Percentiles rank a stretch among this genome's conserved stretches.
Evolutionary conservation across 768 basidiomycete species (phyloP).

Genomic region (Boletus rex-veris): DNA sequence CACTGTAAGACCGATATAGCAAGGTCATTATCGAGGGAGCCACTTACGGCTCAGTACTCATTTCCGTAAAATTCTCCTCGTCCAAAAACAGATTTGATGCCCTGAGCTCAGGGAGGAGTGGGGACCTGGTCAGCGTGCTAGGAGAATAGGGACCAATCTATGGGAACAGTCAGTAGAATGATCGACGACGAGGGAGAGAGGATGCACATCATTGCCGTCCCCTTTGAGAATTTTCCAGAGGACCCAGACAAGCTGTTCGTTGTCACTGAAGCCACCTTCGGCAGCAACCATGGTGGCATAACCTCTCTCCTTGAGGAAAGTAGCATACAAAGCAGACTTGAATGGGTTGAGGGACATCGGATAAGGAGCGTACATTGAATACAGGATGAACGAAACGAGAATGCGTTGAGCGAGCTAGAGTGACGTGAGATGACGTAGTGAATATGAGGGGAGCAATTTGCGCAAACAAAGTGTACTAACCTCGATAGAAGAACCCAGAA

Average conservation of each 20-base stretch:
- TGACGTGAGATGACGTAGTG: constrained; percentile 9
- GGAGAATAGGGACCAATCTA: constrained; percentile 84
- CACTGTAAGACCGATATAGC: constrained; percentile 22
- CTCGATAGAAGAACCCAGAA: constrained; percentile 57
- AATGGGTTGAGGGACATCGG: constrained; percentile 80
- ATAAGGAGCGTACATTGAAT: constrained; percentile 76
- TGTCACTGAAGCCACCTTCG: constrained; percentile 48
- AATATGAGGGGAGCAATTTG: constrained; percentile 14
- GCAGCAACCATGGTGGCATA: constrained; percentile 51
- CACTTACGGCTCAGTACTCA: constrained; percentile 48
- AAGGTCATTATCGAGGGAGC: background rate
- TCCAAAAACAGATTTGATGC: constrained; percentile 68
- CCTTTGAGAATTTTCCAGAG: constrained; percentile 84
- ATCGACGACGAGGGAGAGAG: background rate
- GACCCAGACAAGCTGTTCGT: constrained; percentile 82
- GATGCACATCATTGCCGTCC: constrained; percentile 71
- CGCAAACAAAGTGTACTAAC: constrained; percentile 36
- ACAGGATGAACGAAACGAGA: constrained; percentile 74
- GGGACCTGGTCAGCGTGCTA: constrained; percentile 67
- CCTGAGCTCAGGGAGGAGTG: constrained; percentile 70
- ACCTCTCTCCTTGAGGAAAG: constrained; percentile 67
- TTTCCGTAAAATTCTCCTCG: constrained; percentile 49
- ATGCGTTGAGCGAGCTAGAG: constrained; percentile 67
- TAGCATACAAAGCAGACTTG: constrained; percentile 65
- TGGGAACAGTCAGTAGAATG: constrained; percentile 3